Base-by-base conservation (phyloP, 2,329 filamentous ascomycete species). In the Pyricularia pennisetigena region DNA sequence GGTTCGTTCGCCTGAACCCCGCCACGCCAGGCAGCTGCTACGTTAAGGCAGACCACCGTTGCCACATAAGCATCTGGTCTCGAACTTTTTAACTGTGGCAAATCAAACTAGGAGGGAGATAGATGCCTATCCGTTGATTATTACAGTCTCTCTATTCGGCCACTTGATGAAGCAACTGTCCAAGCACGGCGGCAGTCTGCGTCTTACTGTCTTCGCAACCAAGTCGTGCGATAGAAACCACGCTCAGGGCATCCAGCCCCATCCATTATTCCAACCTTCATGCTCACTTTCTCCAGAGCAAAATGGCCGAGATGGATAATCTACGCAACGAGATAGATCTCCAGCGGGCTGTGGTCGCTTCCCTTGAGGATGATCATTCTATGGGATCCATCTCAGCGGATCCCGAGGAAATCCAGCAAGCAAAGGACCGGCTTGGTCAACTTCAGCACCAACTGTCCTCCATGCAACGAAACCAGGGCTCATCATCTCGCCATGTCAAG, bases 241-340 rank as follows among this genome's bases (percentile, higher is more conserved):
- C 12, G 35, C 35, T 41, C 2, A 14, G 35, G 35, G 35, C 16
- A 14, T 10, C 35, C 16, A 10, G 35, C 35, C 14, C 12, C 35
- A 6, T 41, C 35, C 35, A 41, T 14, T 41, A 41, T 16, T 41
- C 10, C 35, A 41, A 41, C 14, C 35, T 20, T 20, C 16, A 20
- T 16, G 35, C 35, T 41, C 35, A 41, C 12, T 12, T 26, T 28
- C 3, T 61, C 26, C 24, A 29, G 12, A 26, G 9, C 59, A 62
- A 29, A 28, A 29, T 62, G 29, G 64, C 23, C 62, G 71, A 68
- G 10, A 65, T 76, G 23, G 72, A 75, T 64, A 74, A 72, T 23
- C 71, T 83, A 24, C 71, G 71, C 23, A 79, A 82, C 65, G 81
- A 83, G 68, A 73, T 84, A 69, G 75, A 72, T 35, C 75, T 82